Evolutionary conservation across 176 grass and related monocot genomes (phyloP), one percentile per base, ranked within the genome.

Genomic region (Oryza officinalis): DNA sequence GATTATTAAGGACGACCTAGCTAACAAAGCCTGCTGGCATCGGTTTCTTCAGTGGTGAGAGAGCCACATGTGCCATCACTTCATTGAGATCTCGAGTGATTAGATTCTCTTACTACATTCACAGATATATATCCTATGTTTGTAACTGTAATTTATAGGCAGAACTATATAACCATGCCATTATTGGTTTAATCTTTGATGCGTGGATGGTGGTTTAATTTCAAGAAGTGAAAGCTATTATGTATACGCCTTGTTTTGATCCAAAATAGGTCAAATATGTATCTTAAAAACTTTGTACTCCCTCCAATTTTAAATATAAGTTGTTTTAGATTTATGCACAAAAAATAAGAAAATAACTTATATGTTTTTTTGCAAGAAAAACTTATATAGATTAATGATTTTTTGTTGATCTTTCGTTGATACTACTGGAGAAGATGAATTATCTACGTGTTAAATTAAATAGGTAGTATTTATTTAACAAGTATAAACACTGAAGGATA

Each of bases 21-120:
- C 28, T 33, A 33, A 14, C 44, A 14, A 14, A 69, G 45, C 4
- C 20, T 68, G 43, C 13, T 68, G 43, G 27, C 64, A 37, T 37
- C 52, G 17, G 25, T 27, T 17, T 47, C 65, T 76, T 80, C 67
- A 77, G 46, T 52, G 73, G 66, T 30, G 72, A 87, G 37, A 32
- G 83, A 85, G 13, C 67, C 65, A 82, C 73, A 77, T 83, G 86
- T 64, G 72, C 37, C 86, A 8, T 28, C 33, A 10, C 6, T 50
- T 45, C 46, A 54, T 85, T 14, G 69, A 87, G 85, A 75, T 44
- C 46, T 44, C 46, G 35, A 76, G 74, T 43, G 72, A 28, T 67
- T 81, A 63, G 72, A 77, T 69, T 84, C 77, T 67, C 82, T 50
- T 74, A 10, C 15, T 15, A 9, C 67, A 15, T 54, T 3, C 26